These are phyloP conservation scores for Aspergillus sp. DNA, from an alignment of 2,329 filamentous ascomycete genomes.

Conservation along the genomic window DNA sequence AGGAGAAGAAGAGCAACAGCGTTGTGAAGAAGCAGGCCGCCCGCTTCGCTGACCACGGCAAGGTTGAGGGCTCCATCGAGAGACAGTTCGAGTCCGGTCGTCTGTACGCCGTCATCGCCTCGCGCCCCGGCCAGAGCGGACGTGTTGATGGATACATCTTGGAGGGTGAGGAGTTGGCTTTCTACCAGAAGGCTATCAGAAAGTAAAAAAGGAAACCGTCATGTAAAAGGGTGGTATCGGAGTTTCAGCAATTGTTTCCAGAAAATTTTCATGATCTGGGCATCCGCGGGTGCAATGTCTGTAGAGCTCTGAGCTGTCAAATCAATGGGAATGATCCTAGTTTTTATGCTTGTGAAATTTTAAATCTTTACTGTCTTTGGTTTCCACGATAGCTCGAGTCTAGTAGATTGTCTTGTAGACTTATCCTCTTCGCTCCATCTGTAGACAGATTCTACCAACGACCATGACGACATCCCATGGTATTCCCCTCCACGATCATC, in stretches of 20 bases:
- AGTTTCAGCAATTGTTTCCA: slow-evolving; percentile 31
- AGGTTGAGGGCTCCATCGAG: slow-evolving; percentile 90
- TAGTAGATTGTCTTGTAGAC: slow-evolving; percentile 5
- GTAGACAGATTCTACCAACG: too few relatives aligned
- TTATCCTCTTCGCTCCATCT: neutral
- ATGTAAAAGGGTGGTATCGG: slow-evolving; percentile 30
- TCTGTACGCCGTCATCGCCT: slow-evolving; percentile 88
- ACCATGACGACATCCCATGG: too few relatives aligned
- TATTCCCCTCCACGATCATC: too few relatives aligned
- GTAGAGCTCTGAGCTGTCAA: slow-evolving; percentile 36
- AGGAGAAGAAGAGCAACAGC: slow-evolving; percentile 89
- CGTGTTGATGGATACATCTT: slow-evolving; percentile 96
- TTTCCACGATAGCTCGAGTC: neutral
- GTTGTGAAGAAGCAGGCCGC: slow-evolving; percentile 95
- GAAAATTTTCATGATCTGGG: slow-evolving; percentile 31
- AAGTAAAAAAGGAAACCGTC: slow-evolving; percentile 63
- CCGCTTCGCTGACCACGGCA: slow-evolving; percentile 76
- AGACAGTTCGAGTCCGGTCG: slow-evolving; percentile 99
- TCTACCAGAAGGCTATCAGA: slow-evolving; percentile 99
- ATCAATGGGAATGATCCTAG: slow-evolving; percentile 32
- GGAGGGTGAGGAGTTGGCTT: slow-evolving; percentile 98
- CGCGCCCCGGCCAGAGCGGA: slow-evolving; percentile 93
- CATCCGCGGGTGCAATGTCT: slow-evolving; percentile 31
- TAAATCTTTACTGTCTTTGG: too few relatives aligned
- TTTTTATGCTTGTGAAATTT: slow-evolving; percentile 16